Percentiles rank a stretch among this genome's conserved stretches.
Conservation (phyloP, 2,329 filamentous ascomycete genomes). For the Trichophyton mentagrophytes region DNA sequence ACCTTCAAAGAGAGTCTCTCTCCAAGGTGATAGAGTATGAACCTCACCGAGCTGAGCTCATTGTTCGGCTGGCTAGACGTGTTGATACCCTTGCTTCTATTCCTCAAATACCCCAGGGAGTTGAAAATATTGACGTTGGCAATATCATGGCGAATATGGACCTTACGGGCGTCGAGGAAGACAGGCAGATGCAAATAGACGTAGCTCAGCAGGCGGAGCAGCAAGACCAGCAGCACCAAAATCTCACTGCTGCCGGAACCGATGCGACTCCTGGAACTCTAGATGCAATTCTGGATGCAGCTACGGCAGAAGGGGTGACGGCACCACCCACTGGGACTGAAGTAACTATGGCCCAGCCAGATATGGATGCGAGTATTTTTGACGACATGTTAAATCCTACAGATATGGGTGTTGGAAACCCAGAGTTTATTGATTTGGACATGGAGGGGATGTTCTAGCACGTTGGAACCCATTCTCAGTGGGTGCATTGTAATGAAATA, state of each 20-base stretch:
- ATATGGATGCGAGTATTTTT: constrained; percentile 22
- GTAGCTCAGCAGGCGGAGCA: constrained; percentile 3
- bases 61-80: constrained; percentile 35
- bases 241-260: constrained; percentile 2
- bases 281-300: constrained; percentile 30
- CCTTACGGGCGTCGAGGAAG: constrained; percentile 17
- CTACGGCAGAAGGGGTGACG: constrained; percentile 24
- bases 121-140: constrained; percentile 30
- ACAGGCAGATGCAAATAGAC: constrained; percentile 5
- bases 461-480: neutral
- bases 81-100: constrained; percentile 30
- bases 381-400: constrained; percentile 34
- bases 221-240: neutral
- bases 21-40: constrained; percentile 32
- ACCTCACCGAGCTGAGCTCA: constrained; percentile 31
- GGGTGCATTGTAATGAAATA: neutral
- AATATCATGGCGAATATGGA: constrained; percentile 34
- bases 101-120: constrained; percentile 20
- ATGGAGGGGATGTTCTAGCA: constrained; percentile 34
- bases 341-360: constrained; percentile 4
- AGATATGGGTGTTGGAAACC: constrained; percentile 32
- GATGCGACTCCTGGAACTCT: constrained; percentile 24
- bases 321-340: constrained; percentile 18
- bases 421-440: constrained; percentile 34
- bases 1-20: constrained; percentile 27